These are phyloP conservation scores for Plasmodium vinckei DNA, from an alignment of 169 alveolate species.

Conservation along the genomic window DNA sequence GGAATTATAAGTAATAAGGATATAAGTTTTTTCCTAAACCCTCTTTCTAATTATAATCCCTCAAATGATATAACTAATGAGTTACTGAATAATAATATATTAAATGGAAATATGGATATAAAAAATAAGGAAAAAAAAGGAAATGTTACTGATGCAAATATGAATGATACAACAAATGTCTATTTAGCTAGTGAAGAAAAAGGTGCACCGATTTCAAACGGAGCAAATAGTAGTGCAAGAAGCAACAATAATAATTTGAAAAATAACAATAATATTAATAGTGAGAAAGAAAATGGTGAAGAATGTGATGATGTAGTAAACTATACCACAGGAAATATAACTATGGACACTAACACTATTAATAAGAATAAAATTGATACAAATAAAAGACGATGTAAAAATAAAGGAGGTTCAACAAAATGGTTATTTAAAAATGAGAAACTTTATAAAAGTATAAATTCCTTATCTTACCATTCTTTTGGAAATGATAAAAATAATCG, in stretches of 20 bases:
- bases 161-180: background rate
- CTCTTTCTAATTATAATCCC: slow-evolving; percentile 68
- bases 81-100: slow-evolving; percentile 29
- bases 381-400: slow-evolving; percentile 89
- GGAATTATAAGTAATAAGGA: slow-evolving; percentile 91
- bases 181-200: slow-evolving; percentile 11
- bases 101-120: slow-evolving; percentile 24
- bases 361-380: slow-evolving; percentile 78
- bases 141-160: background rate
- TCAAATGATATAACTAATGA: slow-evolving; percentile 53
- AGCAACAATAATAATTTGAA: slow-evolving; percentile 17
- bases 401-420: slow-evolving; percentile 89
- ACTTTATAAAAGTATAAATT: slow-evolving; percentile 93
- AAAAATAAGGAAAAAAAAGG: slow-evolving; percentile 15
- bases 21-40: slow-evolving; percentile 91
- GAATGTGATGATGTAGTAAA: background rate
- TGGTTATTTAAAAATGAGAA: slow-evolving; percentile 90
- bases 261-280: slow-evolving; percentile 20
- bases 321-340: background rate
- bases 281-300: slow-evolving; percentile 4
- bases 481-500: slow-evolving; percentile 92
- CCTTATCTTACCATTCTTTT: slow-evolving; percentile 93
- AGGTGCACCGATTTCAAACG: too few species aligned
- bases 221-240: background rate
- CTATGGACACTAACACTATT: background rate